Conservation (phyloP, 2,329 filamentous ascomycete species). For the Fusarium sambucinum region DNA sequence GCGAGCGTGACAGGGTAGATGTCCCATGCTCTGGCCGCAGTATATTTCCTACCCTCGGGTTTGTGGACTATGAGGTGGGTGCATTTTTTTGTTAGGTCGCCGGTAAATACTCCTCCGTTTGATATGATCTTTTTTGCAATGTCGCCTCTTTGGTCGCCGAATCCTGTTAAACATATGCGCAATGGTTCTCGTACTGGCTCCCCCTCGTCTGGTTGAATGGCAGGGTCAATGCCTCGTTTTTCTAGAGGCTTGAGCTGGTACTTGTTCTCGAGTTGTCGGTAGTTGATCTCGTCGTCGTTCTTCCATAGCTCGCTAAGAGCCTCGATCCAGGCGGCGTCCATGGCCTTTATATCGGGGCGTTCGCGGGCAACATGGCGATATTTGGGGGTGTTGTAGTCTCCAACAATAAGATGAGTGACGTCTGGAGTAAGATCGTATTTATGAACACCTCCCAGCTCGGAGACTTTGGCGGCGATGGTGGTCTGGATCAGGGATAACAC, state of each 20-base stretch:
- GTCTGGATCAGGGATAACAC: constrained; percentile 51
- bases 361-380: constrained; percentile 95
- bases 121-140: constrained; percentile 75
- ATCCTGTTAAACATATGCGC: constrained; percentile 68
- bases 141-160: constrained; percentile 72
- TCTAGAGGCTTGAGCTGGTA: constrained; percentile 75
- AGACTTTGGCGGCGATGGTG: constrained; percentile 72
- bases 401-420: constrained; percentile 93
- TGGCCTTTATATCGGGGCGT: constrained; percentile 84
- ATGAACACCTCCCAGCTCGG: constrained; percentile 87
- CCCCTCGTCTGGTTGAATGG: constrained; percentile 35
- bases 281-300: constrained; percentile 80
- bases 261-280: constrained; percentile 74
- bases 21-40: constrained; percentile 85
- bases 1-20: constrained; percentile 82
- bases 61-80: constrained; percentile 87
- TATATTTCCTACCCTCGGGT: constrained; percentile 89
- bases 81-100: constrained; percentile 85
- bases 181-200: constrained; percentile 56
- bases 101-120: constrained; percentile 86
- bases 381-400: constrained; percentile 89
- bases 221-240: constrained; percentile 59
- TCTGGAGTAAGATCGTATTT: constrained; percentile 95
- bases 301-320: constrained; percentile 85
- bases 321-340: constrained; percentile 87